Evolutionary conservation across 192 early-diverging fungal species (phyloP), one percentile per base, ranked within the genome.

Genomic region (Glomus cerebriforme): DNA sequence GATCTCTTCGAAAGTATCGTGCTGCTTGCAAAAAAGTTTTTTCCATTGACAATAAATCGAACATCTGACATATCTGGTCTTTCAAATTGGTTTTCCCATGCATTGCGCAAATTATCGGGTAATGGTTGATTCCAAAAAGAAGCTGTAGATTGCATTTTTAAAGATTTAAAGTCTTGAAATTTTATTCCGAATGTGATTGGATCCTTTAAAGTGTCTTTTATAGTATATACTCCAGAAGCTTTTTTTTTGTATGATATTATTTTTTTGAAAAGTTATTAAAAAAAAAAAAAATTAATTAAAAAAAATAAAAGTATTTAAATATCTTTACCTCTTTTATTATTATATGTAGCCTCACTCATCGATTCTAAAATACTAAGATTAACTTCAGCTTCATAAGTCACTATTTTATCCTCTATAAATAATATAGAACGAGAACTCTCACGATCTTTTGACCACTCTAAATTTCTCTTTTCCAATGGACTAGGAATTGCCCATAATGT

Each of bases 1-100:
- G 70, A 72, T 17, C 70, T 35, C n/a, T 72, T 15, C 10, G n/a
- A 39, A 13, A 72, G 10, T 72, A 72, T 72, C 22, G 27, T n/a
- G 27, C 70, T 72, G 24, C 39, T 72, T 29, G 70, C 70, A 54
- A 39, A 72, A 26, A 72, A 39, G 0, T 0, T 45, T 26, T 39
- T 8, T 5, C 39, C 70, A 24, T 72, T 29, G 9, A 72, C 70
- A n/a, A 47, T 45, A 49, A 72, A 72, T 45, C 17, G 70, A 0
- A 72, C 70, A 29, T 72, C 70, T 34, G 70, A 29, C 27, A 37
- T 72, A 17, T 34, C 34, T 26, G 22, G n/a, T 49, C 39, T 72
- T 17, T 72, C 39, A 19, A 72, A 29, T n/a, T 72, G 27, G 2
- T 24, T 19, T 45, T 29, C 47, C 70, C 70, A 72, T 6, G 70